Evolutionary conservation across 192 early-diverging fungal genomes (phyloP), one percentile per base, ranked within the genome.

Genomic region (Gamsiella multidivaricata): DNA sequence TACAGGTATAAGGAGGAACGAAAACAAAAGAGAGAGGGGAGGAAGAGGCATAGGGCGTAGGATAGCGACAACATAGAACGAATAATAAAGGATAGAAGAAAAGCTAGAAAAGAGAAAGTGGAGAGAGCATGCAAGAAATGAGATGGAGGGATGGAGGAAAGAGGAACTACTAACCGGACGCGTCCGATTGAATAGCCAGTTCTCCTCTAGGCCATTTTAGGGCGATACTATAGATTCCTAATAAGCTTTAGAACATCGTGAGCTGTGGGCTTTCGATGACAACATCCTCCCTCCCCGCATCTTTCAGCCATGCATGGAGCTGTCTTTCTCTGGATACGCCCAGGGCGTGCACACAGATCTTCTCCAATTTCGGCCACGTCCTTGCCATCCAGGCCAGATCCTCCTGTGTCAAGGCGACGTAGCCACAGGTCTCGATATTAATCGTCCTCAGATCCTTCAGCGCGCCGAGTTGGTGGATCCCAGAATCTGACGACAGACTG

Each of bases 341-440:
- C 2, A 43, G 58, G 7, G 43, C 20, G 25, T 75, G 60, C 3
- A 75, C 25, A n/a, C 42, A 52, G 32, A 75, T 36, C 6, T 37
- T 26, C n/a, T 75, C 63, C 1, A 75, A 22, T 18, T 17, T 45
- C 3, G 63, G 71, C 71, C 71, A 75, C 2, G 55, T 28, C 26
- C 29, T 39, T 25, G 53, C 56, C 63, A 75, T 75, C 57, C 64
- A 66, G 3, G n/a, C 29, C 10, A 75, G 25, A 31, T 59, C 62
- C 25, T 46, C 50, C 7, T 41, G 51, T 2, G 51, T 53, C 25
- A 66, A 23, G 3, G 47, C 9, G 1, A 37, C 10, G 25, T 75
- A 75, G 12, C 41, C 63, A 46, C 71, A 75, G 1, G 62, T 65
- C 51, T 75, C 71, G 20, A 75, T 66, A 29, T 58, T 55, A 18